A percentile compares a stretch with the other conserved stretches of the same genome.
These are phyloP conservation scores for Entoloma clypeatum DNA, from an alignment of 1,284 basidiomycete species.

Conservation along the genomic window DNA sequence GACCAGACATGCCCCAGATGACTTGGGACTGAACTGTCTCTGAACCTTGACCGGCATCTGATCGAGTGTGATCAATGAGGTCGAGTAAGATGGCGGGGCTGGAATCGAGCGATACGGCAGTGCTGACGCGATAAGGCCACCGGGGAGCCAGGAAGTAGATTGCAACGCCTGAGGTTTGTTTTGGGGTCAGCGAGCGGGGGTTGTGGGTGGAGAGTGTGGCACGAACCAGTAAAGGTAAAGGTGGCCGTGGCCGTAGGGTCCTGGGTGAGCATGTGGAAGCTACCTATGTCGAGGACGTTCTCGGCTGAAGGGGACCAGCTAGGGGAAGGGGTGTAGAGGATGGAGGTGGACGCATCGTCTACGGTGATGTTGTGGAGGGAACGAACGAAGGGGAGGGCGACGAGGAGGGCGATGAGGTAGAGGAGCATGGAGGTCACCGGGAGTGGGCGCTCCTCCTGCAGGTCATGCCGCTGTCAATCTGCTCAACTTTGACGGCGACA, in stretches of 20 bases:
- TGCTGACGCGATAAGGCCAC: constrained; percentile 38
- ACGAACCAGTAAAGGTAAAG: constrained; percentile 34
- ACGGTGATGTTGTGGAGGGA: constrained; percentile 32
- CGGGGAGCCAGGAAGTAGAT: constrained; percentile 36
- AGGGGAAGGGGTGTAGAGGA: constrained; percentile 27
- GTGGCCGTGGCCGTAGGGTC: constrained; percentile 32
- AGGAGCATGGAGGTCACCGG: constrained; percentile 21
- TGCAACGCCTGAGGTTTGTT: constrained; percentile 32
- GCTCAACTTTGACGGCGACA: no score
- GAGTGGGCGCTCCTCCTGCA: no score
- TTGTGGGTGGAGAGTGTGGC: neutral
- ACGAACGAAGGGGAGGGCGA: constrained; percentile 11
- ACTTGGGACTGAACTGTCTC: constrained; percentile 33
- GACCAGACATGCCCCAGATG: constrained; percentile 31
- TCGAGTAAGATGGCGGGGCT: constrained; percentile 28
- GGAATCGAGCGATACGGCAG: constrained; percentile 33
- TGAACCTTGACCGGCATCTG: constrained; percentile 26
- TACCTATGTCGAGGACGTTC: constrained; percentile 31
- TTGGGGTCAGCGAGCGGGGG: constrained; percentile 1
- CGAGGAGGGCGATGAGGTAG: constrained; percentile 13
- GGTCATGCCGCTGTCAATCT: no score
- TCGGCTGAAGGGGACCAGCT: constrained; percentile 28
- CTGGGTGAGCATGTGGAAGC: constrained; percentile 34
- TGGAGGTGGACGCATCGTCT: constrained; percentile 29
- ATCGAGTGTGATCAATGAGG: constrained; percentile 31